These are phyloP conservation scores for Botrytis fragariae DNA, from an alignment of 2,329 filamentous ascomycete genomes.

Conservation along the genomic window DNA sequence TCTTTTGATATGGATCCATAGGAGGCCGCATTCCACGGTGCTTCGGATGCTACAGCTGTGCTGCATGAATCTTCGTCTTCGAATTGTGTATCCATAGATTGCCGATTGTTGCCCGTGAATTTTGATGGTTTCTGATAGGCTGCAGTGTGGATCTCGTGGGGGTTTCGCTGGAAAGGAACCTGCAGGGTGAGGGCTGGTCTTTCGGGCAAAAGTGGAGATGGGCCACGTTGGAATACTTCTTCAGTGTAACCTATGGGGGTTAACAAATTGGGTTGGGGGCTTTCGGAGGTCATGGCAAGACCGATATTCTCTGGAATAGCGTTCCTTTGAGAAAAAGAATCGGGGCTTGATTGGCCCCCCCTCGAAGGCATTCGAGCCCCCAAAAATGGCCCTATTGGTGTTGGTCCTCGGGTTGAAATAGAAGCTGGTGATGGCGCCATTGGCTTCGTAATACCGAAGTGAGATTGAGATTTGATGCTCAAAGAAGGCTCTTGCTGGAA, in stretches of 20 bases:
- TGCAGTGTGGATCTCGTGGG: slow-evolving; percentile 21
- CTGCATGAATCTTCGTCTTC: slow-evolving; percentile 33
- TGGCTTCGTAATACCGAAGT: slow-evolving; percentile 15
- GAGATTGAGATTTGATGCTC: slow-evolving; percentile 25
- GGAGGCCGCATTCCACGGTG: slow-evolving; percentile 16
- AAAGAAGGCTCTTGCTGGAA: slow-evolving; percentile 35
- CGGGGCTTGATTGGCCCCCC: slow-evolving; percentile 23
- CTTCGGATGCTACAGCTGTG: slow-evolving; percentile 19
- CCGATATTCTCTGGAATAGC: slow-evolving; percentile 35
- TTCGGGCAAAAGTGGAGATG: slow-evolving; percentile 37
- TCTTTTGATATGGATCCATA: slow-evolving; percentile 3
- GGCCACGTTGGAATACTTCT: slow-evolving; percentile 25
- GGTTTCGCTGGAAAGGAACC: slow-evolving; percentile 26
- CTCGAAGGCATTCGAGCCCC: slow-evolving; percentile 28
- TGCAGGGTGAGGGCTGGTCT: slow-evolving; percentile 35
- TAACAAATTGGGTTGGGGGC: slow-evolving; percentile 11
- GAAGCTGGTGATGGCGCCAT: slow-evolving; percentile 12
- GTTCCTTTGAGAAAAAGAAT: slow-evolving; percentile 37
- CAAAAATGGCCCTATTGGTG: slow-evolving; percentile 28
- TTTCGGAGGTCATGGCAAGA: slow-evolving; percentile 32
- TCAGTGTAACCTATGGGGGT: slow-evolving; percentile 20
- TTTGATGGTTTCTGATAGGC: slow-evolving; percentile 19
- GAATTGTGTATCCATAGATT: slow-evolving; percentile 37
- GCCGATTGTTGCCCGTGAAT: slow-evolving; percentile 24
- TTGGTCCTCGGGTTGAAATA: slow-evolving; percentile 28